phyloP scores from a whole-genome alignment of 805 yeast species.

The Huiozyma sinensis region DNA sequence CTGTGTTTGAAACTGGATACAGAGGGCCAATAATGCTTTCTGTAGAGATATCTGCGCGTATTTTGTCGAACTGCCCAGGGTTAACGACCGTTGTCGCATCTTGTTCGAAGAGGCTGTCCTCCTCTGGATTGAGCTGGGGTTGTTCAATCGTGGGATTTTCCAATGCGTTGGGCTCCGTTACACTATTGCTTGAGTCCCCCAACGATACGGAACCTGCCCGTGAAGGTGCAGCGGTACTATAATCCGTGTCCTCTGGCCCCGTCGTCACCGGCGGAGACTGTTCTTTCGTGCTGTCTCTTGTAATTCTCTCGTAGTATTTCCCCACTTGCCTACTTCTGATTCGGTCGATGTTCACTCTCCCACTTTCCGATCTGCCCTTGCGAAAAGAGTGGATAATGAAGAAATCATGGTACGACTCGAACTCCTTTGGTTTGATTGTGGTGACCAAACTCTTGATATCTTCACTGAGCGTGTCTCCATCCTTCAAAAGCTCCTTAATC shows the following conservation, averaged over 20 bases:
- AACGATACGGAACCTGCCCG: slow-evolving; percentile 3
- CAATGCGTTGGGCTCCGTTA: neutral
- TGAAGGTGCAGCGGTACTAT: neutral
- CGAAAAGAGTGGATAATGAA: slow-evolving; percentile 20
- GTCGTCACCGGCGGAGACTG: neutral
- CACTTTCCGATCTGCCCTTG: slow-evolving; percentile 26
- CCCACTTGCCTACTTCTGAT: slow-evolving; percentile 21
- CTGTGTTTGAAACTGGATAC: neutral
- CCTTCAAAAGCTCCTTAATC: neutral
- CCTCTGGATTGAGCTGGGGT: neutral
- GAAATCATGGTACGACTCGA: slow-evolving; percentile 27
- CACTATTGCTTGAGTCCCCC: neutral
- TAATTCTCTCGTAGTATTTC: slow-evolving; percentile 17
- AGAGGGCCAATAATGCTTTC: slow-evolving; percentile 1
- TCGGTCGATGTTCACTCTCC: slow-evolving; percentile 22
- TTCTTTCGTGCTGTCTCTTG: neutral
- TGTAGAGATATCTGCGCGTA: slow-evolving; percentile 1
- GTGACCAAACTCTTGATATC: slow-evolving; percentile 5
- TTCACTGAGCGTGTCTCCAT: neutral
- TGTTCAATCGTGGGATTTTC: neutral
- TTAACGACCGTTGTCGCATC: neutral
- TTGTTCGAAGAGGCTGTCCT: neutral
- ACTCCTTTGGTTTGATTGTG: slow-evolving; percentile 20
- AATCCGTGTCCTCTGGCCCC: neutral
- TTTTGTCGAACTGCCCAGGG: neutral